phyloP scores from a whole-genome alignment of 768 basidiomycete species.

The Leccinellum albellum region DNA sequence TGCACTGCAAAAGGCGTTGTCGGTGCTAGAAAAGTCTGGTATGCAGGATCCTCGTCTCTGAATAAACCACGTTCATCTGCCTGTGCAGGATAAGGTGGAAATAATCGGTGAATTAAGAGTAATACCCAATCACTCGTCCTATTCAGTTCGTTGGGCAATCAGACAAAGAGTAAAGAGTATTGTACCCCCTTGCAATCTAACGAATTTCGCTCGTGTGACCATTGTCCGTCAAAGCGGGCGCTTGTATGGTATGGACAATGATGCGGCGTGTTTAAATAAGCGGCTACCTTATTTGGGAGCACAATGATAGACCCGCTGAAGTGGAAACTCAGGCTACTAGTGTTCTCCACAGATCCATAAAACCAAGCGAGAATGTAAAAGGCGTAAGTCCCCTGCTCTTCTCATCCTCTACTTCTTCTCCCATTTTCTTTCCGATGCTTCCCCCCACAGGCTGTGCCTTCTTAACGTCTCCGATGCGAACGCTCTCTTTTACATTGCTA shows the following conservation, averaged over 20 bases:
- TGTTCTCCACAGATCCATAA: slow-evolving; percentile 4
- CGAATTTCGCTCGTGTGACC: slow-evolving; percentile 14
- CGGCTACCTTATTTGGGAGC: neutral
- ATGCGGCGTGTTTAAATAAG: neutral
- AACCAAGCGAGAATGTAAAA: neutral
- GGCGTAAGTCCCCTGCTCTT: neutral
- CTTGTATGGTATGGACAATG: neutral
- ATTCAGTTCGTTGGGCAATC: slow-evolving; percentile 17
- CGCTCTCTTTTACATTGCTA: neutral
- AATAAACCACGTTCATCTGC: slow-evolving; percentile 1
- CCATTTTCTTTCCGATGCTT: neutral
- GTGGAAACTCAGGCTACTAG: neutral
- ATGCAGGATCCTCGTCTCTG: slow-evolving; percentile 2
- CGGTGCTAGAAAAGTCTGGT: slow-evolving; percentile 39
- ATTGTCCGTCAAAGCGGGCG: slow-evolving; percentile 1
- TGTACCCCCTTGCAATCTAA: slow-evolving; percentile 28
- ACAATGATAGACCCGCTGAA: slow-evolving; percentile 1
- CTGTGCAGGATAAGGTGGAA: slow-evolving; percentile 20
- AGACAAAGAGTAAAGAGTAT: slow-evolving; percentile 29
- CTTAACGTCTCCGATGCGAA: slow-evolving; percentile 1
- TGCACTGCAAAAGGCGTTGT: slow-evolving; percentile 60
- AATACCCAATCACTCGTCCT: slow-evolving; percentile 31
- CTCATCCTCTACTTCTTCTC: neutral
- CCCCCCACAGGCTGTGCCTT: slow-evolving; percentile 4
- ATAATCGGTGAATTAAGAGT: slow-evolving; percentile 19